phyloP scores from a whole-genome alignment of 331 rosid species.

The Cydonia oblonga region DNA sequence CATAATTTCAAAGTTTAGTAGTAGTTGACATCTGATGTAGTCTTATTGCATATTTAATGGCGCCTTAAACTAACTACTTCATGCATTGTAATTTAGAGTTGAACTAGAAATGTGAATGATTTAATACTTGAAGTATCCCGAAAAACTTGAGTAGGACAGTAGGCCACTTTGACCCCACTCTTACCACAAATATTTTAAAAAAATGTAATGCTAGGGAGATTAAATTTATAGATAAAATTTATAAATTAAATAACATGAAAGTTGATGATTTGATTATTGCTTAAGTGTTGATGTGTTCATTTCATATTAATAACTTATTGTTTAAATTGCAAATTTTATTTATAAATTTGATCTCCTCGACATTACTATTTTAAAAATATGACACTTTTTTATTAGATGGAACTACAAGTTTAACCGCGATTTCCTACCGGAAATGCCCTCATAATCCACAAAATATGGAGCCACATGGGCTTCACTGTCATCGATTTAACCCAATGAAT shows the following conservation, averaged over 20 bases:
- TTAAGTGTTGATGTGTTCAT: too few species aligned
- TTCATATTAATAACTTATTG: accelerated
- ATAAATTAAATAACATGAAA: too few species aligned
- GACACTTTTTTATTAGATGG: accelerated
- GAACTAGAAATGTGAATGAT: neutral
- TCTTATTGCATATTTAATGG: too few species aligned
- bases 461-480: neutral
- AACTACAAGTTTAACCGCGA: neutral
- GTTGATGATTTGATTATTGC: too few species aligned
- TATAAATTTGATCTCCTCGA: accelerated
- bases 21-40: too few species aligned
- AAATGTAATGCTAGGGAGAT: accelerated
- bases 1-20: too few species aligned
- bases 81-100: neutral
- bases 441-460: neutral
- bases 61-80: too few species aligned
- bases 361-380: accelerated
- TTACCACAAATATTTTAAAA: too few species aligned
- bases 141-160: neutral
- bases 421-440: too few species aligned
- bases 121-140: neutral
- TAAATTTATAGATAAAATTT: too few species aligned
- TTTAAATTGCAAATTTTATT: accelerated
- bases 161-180: neutral
- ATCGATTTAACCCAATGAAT: neutral